Evolutionary conservation across 2,329 filamentous ascomycete species (phyloP), one percentile per base, ranked within the genome.

Genomic region (Neonectria sp.): DNA sequence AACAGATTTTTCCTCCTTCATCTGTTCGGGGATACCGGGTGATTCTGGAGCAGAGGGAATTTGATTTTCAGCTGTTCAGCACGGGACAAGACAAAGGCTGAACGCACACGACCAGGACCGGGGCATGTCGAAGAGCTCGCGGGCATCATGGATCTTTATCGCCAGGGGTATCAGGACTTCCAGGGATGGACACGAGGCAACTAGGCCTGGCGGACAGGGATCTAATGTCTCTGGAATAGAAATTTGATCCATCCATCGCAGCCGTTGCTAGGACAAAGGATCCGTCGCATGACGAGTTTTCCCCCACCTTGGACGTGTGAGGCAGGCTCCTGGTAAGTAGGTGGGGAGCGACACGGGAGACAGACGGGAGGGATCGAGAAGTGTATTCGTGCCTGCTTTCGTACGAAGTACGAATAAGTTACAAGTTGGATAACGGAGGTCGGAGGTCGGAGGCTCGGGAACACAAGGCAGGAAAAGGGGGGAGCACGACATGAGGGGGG

Each of bases 401-500:
- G 37, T 40, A n/a, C 15, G 37, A 40, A n/a, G 37, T 40, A n/a
- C 15, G 37, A 40, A 40, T 3, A 21, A 17, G 40, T 9, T 43
- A 12, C 40, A 21, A 35, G 49, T 59, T 31, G 46, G 25, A 51
- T 24, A 35, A 53, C 63, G 53, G 62, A 55, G 48, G 31, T 59
- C 51, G 21, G 53, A 45, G 40, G 40, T 45, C 40, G 45, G 25
- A 61, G 35, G 48, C 37, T 57, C 52, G 60, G 51, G 55, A n/a
- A 62, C 56, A 70, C 63, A 68, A 63, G 48, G 56, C 49, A 43
- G 46, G 55, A 58, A 63, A 58, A 63, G 62, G 61, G 55, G 48
- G 55, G 40, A 63, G 61, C 70, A 74, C 69, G 60, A 25, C 65
- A 63, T 60, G 64, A 70, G 49, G 57, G 58, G 58, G 29, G 62